Evolutionary conservation across 805 yeast genomes (phyloP), one percentile per base, ranked within the genome.

Genomic region (Cyberlindnera meyerae): DNA sequence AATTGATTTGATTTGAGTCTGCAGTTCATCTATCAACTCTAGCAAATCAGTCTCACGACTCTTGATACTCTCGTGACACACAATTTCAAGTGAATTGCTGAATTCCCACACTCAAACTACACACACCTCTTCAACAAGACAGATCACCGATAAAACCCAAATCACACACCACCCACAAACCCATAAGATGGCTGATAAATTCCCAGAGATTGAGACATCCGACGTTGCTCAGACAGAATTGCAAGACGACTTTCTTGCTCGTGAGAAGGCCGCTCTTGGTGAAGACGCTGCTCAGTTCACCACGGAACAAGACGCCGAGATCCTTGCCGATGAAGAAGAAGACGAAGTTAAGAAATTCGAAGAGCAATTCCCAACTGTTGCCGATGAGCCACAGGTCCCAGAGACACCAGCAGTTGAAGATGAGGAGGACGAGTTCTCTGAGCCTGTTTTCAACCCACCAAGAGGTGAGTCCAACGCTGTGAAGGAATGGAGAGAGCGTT

Each of bases 401-500:
- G 29, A 27, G 20, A 11, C 29, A 7, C 27, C 15, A 8, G 53
- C 37, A 4, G 17, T 46, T 8, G 55, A 54, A 1, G 63, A 55
- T 2, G 68, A 61, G n/a, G 71, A 64, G 6, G 73, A 68, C 2
- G 74, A 70, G 31, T 65, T 66, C 26, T 67, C 53, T 27, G 61
- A 54, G 37, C 48, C 58, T 5, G 48, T 38, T 16, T 52, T 49
- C 42, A 44, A 57, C 29, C 42, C 58, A 21, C 47, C 55, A 33
- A 51, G 49, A 33, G 52, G 42, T 6, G 81, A 77, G 42, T 73
- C 87, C 24, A 74, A 70, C 49, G 78, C 80, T 21, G 58, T 78
- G 34, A 60, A 66, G 50, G 85, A 81, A 56, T 90, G 98, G 98
- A 79, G 75, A 56, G 80, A 77, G 51, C 79, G 87, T 51, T 75